These are phyloP conservation scores for Paracoccidioides brasiliensis DNA, from an alignment of 2,329 filamentous ascomycete genomes.

Conservation along the genomic window DNA sequence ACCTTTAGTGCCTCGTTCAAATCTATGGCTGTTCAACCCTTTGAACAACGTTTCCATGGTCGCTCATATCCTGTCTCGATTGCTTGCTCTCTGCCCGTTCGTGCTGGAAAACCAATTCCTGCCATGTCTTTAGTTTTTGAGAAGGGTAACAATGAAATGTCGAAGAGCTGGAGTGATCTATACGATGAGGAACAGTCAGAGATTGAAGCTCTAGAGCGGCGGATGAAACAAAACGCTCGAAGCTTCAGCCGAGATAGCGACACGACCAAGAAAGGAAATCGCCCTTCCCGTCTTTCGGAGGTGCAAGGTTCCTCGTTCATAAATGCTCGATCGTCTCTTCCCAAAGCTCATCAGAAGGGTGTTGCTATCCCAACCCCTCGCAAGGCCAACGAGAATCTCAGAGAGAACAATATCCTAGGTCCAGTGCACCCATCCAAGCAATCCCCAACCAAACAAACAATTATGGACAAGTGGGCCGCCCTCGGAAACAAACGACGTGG, in stretches of 20 bases:
- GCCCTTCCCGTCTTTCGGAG: constrained; percentile 41
- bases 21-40: constrained; percentile 46
- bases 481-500: constrained; percentile 73
- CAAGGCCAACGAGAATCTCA: constrained; percentile 58
- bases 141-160: constrained; percentile 57
- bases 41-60: constrained; percentile 27
- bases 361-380: constrained; percentile 48
- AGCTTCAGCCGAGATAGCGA: constrained; percentile 69
- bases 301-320: constrained; percentile 37
- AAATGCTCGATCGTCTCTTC: constrained; percentile 32
- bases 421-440: constrained; percentile 38
- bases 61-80: constrained; percentile 57
- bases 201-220: constrained; percentile 49
- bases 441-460: constrained; percentile 41
- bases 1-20: constrained; percentile 69
- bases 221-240: constrained; percentile 51
- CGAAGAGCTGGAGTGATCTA: constrained; percentile 98
- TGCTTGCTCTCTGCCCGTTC: constrained; percentile 59
- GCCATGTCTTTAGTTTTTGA: constrained; percentile 72
- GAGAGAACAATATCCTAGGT: constrained; percentile 47
- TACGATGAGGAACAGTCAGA: constrained; percentile 86
- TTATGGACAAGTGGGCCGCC: constrained; percentile 75
- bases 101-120: constrained; percentile 46
- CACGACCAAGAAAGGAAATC: constrained; percentile 35
- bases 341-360: constrained; percentile 27